Percentiles rank a stretch among this genome's conserved stretches.
Evolutionary conservation across 2,329 filamentous ascomycete genomes (phyloP).

Genomic region (Pseudocercospora macadamiae): DNA sequence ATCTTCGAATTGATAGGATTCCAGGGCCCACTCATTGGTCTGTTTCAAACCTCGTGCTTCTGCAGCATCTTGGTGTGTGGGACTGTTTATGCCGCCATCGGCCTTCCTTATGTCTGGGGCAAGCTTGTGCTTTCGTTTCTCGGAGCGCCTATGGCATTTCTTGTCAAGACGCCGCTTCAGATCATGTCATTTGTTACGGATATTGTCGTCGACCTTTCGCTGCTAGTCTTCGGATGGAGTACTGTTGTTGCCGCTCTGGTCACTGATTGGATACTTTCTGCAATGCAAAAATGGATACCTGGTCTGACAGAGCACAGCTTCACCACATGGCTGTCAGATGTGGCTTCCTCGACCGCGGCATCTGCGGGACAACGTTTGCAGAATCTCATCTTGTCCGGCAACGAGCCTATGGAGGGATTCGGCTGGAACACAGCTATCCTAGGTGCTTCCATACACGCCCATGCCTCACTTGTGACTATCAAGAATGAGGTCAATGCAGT

Average conservation of each 20-base stretch:
- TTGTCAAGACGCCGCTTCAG: conserved; percentile 70
- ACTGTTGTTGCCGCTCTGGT: conserved; percentile 20
- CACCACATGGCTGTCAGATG: conserved; percentile 21
- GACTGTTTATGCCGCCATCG: conserved; percentile 82
- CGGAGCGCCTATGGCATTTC: conserved; percentile 72
- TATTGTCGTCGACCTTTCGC: conserved; percentile 72
- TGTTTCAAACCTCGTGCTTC: conserved; percentile 94
- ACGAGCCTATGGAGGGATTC: conserved; percentile 15
- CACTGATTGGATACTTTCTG: conserved; percentile 16
- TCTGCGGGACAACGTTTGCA: conserved; percentile 28
- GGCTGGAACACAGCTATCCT: conserved; percentile 35
- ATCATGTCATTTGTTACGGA: conserved; percentile 75
- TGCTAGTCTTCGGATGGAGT: conserved; percentile 58
- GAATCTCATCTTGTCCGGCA: conserved; percentile 24
- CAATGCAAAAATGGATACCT: conserved; percentile 16
- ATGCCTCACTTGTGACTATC: conserved; percentile 32
- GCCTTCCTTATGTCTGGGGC: conserved; percentile 89
- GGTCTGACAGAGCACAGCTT: conserved; percentile 12
- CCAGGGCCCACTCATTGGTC: conserved; percentile 84
- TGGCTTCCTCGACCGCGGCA: conserved; percentile 27
- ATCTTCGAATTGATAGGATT: conserved; percentile 96
- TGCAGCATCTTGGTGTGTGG: conserved; percentile 87
- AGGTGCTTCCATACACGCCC: conserved; percentile 31
- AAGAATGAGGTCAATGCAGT: conserved; percentile 30
- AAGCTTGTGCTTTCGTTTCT: conserved; percentile 79